phyloP scores from a whole-genome alignment of 2,329 filamentous ascomycete genomes.

The Colletotrichum phormii region DNA sequence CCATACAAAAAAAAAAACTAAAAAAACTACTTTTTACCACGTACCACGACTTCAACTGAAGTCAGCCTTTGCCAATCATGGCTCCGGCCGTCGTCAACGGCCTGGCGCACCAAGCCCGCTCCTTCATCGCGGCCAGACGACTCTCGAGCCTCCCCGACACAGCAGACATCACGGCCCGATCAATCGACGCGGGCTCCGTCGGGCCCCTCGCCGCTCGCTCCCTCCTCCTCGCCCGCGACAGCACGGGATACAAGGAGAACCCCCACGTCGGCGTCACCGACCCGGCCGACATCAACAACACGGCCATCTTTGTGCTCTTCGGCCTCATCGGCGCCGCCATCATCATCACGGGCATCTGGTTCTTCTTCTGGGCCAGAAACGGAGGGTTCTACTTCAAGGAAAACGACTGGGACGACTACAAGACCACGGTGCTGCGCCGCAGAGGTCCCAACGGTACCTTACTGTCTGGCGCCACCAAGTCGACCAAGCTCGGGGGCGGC shows the following conservation, averaged over 20 bases:
- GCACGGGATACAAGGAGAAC: constrained; percentile 47
- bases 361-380: constrained; percentile 99
- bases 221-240: constrained; percentile 54
- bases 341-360: constrained; percentile 85
- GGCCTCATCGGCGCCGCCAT: constrained; percentile 84
- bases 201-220: constrained; percentile 57
- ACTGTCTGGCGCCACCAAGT: constrained; percentile 83
- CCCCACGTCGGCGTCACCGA: constrained; percentile 62
- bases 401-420: constrained; percentile 98
- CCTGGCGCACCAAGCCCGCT: constrained; percentile 34
- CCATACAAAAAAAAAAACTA: background rate
- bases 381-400: constrained; percentile 90
- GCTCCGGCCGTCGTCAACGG: constrained; percentile 52
- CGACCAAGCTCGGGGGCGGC: constrained; percentile 87
- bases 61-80: constrained; percentile 43
- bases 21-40: background rate
- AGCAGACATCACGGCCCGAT: constrained; percentile 37
- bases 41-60: background rate
- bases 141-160: constrained; percentile 42
- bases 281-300: constrained; percentile 70
- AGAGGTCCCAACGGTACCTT: constrained; percentile 91
- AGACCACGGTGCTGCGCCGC: constrained; percentile 89
- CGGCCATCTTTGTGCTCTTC: constrained; percentile 85
- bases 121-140: constrained; percentile 43
- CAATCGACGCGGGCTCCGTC: constrained; percentile 44